A percentile compares a stretch with the other conserved stretches of the same genome.
These are phyloP conservation scores for Bombardia bombarda DNA, from an alignment of 495 filamentous ascomycete genomes.

Conservation along the genomic window DNA sequence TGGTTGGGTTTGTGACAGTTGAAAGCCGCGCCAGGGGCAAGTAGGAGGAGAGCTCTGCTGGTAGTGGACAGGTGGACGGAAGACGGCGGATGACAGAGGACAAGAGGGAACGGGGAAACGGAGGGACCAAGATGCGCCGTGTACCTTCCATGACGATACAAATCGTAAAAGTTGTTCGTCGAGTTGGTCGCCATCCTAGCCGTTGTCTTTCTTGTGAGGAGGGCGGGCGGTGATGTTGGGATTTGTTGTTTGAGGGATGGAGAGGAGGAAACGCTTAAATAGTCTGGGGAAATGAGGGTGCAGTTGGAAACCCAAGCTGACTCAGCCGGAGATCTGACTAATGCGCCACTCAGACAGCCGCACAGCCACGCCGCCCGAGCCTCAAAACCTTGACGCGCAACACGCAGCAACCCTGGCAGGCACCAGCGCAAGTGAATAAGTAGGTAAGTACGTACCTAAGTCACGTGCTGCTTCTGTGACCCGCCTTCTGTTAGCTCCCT, in stretches of 20 bases:
- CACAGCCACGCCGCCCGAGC: neutral
- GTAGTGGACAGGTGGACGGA: no score
- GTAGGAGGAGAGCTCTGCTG: constrained; percentile 1
- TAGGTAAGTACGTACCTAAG: no score
- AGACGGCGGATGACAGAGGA: no score
- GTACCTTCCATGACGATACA: constrained; percentile 96
- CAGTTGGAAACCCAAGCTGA: constrained; percentile 4
- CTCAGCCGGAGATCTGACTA: constrained; percentile 6
- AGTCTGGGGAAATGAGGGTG: constrained; percentile 9
- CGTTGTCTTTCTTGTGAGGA: constrained; percentile 3
- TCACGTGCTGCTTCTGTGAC: no score
- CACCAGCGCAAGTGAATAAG: no score
- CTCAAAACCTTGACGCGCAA: neutral
- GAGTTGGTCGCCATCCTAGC: constrained; percentile 24
- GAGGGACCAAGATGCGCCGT: constrained; percentile 6
- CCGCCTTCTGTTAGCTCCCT: no score
- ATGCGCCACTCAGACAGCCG: neutral
- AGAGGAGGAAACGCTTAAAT: constrained; percentile 14
- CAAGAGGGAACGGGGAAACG: no score
- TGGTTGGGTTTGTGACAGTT: no score
- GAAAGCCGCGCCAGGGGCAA: no score
- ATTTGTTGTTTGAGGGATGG: constrained; percentile 5
- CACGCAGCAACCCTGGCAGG: constrained; percentile 8
- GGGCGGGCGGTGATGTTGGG: constrained; percentile 3
- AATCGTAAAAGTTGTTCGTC: constrained; percentile 80